Percentiles rank a stretch among this genome's conserved stretches.
These are phyloP conservation scores for Nakaseomyces sp. DNA, from an alignment of 1,139 yeast species.

Conservation along the genomic window DNA sequence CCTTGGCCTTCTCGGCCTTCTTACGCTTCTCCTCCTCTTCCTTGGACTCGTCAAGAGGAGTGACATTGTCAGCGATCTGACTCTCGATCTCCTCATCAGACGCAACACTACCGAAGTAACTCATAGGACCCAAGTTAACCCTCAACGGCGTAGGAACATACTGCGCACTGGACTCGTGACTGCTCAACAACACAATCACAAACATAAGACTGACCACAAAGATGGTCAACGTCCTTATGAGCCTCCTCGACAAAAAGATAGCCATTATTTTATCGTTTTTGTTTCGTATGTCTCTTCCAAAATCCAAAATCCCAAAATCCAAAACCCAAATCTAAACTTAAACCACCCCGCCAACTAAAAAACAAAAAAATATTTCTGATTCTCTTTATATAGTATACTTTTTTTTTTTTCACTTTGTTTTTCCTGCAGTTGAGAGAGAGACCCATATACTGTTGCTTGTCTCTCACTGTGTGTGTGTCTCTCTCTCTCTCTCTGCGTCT, in stretches of 20 bases:
- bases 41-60: background rate
- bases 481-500: no score
- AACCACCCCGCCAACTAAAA: no score
- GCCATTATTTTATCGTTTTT: conserved; percentile 9
- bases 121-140: background rate
- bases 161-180: conserved; percentile 7
- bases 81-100: background rate
- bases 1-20: conserved; percentile 3
- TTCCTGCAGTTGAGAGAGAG: no score
- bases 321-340: no score
- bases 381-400: no score
- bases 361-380: no score
- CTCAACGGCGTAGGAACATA: background rate
- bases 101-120: background rate
- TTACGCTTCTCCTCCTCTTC: background rate
- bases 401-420: no score
- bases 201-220: conserved; percentile 8
- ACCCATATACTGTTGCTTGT: no score
- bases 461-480: no score
- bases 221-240: conserved; percentile 11
- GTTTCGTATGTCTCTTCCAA: no score
- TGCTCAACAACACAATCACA: conserved; percentile 8
- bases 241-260: conserved; percentile 14
- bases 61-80: background rate
- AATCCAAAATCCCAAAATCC: no score